These are phyloP conservation scores for Euphrasia confusa DNA, from an alignment of 257 asterid species.

Conservation along the genomic window DNA sequence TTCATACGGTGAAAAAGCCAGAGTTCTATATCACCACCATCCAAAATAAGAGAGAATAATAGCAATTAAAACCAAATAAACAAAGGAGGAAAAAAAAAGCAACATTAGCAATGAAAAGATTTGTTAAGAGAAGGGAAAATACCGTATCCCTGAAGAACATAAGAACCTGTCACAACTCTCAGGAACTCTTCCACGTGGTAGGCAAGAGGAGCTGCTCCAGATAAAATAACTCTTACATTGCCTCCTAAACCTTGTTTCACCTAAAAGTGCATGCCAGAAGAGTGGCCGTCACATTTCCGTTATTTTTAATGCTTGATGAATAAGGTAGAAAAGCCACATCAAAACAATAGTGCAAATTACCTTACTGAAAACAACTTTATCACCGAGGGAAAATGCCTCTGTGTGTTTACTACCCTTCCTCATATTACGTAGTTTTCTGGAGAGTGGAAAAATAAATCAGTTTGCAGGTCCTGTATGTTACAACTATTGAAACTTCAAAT, in stretches of 20 bases:
- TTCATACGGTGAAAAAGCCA: slow-evolving; percentile 6
- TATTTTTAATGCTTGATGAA: slow-evolving; percentile 17
- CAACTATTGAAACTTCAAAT: slow-evolving; percentile 21
- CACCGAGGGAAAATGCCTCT: slow-evolving; percentile 71
- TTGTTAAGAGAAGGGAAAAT: slow-evolving; percentile 24
- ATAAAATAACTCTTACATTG: slow-evolving; percentile 74
- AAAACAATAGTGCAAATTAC: slow-evolving; percentile 32
- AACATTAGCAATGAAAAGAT: slow-evolving; percentile 6
- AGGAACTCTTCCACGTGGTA: slow-evolving; percentile 85
- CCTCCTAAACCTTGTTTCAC: slow-evolving; percentile 95
- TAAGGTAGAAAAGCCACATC: slow-evolving; percentile 12
- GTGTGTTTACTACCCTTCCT: slow-evolving; percentile 58
- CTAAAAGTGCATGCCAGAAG: slow-evolving; percentile 36
- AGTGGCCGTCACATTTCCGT: slow-evolving; percentile 22
- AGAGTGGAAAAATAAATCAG: background rate
- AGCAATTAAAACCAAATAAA: background rate
- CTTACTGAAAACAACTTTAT: slow-evolving; percentile 86
- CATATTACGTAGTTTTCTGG: slow-evolving; percentile 72
- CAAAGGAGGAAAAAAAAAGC: background rate
- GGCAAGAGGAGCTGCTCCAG: slow-evolving; percentile 99
- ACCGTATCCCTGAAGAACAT: slow-evolving; percentile 98
- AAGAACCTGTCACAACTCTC: slow-evolving; percentile 73
- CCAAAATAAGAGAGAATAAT: background rate
- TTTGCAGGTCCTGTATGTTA: slow-evolving; percentile 21
- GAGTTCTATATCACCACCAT: background rate